Base-by-base conservation (phyloP, 1,139 yeast genomes). In the Diutina ranongensis region DNA sequence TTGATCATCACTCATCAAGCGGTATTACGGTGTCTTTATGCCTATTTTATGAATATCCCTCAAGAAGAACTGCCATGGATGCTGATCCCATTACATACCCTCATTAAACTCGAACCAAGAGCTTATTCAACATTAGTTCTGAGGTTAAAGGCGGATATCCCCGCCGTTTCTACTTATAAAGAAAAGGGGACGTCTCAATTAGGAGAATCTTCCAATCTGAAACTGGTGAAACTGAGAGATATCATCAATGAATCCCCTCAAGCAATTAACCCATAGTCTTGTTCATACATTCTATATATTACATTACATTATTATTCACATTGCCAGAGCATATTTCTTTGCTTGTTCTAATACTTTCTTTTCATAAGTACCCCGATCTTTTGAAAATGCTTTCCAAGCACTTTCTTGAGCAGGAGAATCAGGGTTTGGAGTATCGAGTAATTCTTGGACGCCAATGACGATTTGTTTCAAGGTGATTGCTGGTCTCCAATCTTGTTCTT, bases 61-160 rank as follows among this genome's bases (percentile, higher is more conserved):
- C 97, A 89, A 62, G 97, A 92, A 57, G 94, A 88, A 60, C 78
- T 89, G 49, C 99, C 99, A 3, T 92, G 98, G 97, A 89, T 92
- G 96, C 87, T 94, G 45, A 94, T 92, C 48, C 99, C 99, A 8
- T 70, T 92, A 57, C 99, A 92, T 60, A 92, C 98, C 0, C 70
- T 92, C 60, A 92, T 92, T 56, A 84, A 87, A 58, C 71, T 92
- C 52, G 97, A 94, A 61, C 97, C 97, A 9, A 73, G 95, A 49
- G 97, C 98, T 1, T 89, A 87, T 60, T 83, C 82, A 47, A 92
- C 98, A 0, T 65, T 81, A 44, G 97, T 89, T 35, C 83, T 92
- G 22, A 72, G 94, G 52, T 84, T 92, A 47, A 87, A 88, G 54
- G 97, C 97, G 0, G 88, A 92, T 60, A 92, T 92, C 48, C 97